Conservation (phyloP, 2,329 filamentous ascomycete genomes). For the Tolypocladium paradoxum region DNA sequence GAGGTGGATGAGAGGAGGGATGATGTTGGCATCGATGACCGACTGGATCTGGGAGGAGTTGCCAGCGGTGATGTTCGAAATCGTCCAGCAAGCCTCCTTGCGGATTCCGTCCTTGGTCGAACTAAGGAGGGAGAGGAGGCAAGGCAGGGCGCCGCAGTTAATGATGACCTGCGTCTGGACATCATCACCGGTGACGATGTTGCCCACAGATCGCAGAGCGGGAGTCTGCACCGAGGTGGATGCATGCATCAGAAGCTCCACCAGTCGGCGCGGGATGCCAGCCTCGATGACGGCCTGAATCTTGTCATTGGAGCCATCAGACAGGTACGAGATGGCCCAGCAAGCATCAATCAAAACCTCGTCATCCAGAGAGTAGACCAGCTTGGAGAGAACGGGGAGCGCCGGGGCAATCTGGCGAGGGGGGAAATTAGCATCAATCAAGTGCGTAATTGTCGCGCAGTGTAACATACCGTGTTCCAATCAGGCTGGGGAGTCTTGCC, state of each 20-base stretch:
- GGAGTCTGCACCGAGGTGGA: constrained; percentile 98
- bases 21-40: constrained; percentile 93
- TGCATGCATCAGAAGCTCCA: constrained; percentile 95
- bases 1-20: constrained; percentile 90
- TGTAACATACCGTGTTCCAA: constrained; percentile 71
- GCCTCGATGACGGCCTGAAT: constrained; percentile 99
- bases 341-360: constrained; percentile 98
- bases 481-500: constrained; percentile 98
- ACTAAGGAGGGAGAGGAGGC: constrained; percentile 85
- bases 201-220: constrained; percentile 90
- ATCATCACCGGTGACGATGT: constrained; percentile 97
- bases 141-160: constrained; percentile 89
- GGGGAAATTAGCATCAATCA: constrained; percentile 5
- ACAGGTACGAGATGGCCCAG: constrained; percentile 98
- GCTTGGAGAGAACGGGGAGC: constrained; percentile 87
- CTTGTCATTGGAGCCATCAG: constrained; percentile 96
- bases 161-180: constrained; percentile 99
- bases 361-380: constrained; percentile 96
- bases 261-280: constrained; percentile 88
- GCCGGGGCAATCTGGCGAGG: constrained; percentile 72
- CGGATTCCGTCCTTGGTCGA: constrained; percentile 98
- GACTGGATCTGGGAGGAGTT: constrained; percentile 97
- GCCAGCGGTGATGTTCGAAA: constrained; percentile 96
- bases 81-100: constrained; percentile 99
- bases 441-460: background rate